Evolutionary conservation across 352 stramenopile species (phyloP).

Genomic region (Phytophthora tubulina): DNA sequence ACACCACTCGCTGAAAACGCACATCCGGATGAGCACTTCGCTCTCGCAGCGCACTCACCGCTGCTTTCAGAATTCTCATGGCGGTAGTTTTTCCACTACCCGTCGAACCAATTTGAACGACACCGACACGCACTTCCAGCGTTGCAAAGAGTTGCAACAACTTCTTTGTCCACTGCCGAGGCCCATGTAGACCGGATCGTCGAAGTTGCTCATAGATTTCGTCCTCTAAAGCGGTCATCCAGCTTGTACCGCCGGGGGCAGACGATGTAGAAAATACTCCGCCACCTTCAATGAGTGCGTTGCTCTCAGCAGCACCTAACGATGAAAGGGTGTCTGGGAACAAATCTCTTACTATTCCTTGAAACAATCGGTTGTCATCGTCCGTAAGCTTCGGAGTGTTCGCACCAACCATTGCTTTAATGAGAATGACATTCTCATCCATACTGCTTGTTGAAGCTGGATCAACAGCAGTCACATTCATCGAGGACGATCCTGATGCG

Average conservation of each 20-base stretch:
- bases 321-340: conserved; percentile 68
- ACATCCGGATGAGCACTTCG: conserved; percentile 53
- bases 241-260: conserved; percentile 13
- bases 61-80: conserved; percentile 53
- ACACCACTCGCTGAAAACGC: conserved; percentile 67
- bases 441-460: conserved; percentile 6
- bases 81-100: conserved; percentile 81
- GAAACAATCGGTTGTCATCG: conserved; percentile 91
- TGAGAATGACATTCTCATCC: conserved; percentile 88
- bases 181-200: conserved; percentile 63
- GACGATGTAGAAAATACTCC: conserved; percentile 21
- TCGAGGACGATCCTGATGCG: neutral
- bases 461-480: conserved; percentile 20
- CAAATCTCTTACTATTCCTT: conserved; percentile 89
- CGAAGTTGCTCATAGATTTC: conserved; percentile 84
- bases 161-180: conserved; percentile 86
- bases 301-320: conserved; percentile 24
- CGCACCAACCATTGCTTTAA: conserved; percentile 93
- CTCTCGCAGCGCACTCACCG: conserved; percentile 63
- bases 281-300: conserved; percentile 30
- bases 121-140: conserved; percentile 91
- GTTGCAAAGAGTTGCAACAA: conserved; percentile 93
- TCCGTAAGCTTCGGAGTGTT: conserved; percentile 94
- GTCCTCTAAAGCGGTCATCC: conserved; percentile 70
- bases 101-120: conserved; percentile 80